Evolutionary conservation across 352 stramenopile species (phyloP), one percentile per base, ranked within the genome.

Genomic region (Globisporangium spinosum): DNA sequence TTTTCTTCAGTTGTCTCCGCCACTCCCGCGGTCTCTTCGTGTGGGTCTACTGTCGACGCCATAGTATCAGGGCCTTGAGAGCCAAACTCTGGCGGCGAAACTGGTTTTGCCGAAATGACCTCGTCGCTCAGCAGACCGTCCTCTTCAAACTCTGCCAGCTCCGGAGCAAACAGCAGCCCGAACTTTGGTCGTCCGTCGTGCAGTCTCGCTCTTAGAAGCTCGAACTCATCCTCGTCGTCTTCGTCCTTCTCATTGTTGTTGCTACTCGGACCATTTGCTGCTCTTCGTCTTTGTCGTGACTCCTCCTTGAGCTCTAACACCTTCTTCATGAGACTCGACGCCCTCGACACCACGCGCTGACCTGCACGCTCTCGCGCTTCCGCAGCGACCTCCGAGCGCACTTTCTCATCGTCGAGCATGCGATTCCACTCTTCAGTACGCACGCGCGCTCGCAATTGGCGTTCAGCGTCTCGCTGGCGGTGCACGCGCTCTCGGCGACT

Each of bases 61-160:
- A 22, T 2, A 51, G 4, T 23, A 25, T 22, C 22, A 6, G 58
- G 3, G 9, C 3, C 54, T 25, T 35, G 8, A 12, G 5, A 58
- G 12, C 22, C 38, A 47, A 47, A 17, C 13, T 12, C 38, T 35
- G 20, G 10, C 35, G 13, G 51, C 0, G n/a, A 17, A 17, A 27
- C 7, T 13, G 8, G 43, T 47, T 29, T 35, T 29, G 15, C 9
- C n/a, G 0, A 38, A 2, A 17, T 13, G 7, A 17, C 12, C 5
- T 45, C 35, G 6, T 56, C 25, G 13, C 38, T 47, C 4, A 57
- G 20, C 15, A 90, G 60, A 2, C 80, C 82, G 10, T 87, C 80
- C 62, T 90, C 82, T 69, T 89, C 80, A 25, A 89, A 89, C 56
- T 84, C 82, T 20, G 80, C 78, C 2, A 89, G 70, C 49, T 90